Conservation (phyloP, 257 asterid species). For the Solanum virginianum region DNA sequence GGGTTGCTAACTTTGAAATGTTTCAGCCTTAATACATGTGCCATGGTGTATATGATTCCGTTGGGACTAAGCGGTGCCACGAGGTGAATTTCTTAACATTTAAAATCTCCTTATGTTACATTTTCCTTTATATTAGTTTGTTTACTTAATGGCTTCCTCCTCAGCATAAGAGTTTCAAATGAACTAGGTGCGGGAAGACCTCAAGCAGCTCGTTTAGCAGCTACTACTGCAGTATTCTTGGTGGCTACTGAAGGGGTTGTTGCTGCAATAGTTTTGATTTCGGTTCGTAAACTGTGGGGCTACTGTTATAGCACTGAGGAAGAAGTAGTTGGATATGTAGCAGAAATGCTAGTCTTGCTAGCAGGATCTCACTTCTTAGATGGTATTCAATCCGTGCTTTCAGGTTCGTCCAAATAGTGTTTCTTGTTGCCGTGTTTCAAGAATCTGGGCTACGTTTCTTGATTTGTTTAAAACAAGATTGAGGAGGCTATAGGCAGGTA, state of each 20-base stretch:
- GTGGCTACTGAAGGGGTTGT: not conserved
- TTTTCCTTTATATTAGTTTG: not conserved
- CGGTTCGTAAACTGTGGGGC: constrained; percentile 7
- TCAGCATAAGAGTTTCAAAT: constrained; percentile 4
- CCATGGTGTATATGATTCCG: constrained; percentile 2
- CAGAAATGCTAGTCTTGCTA: constrained; percentile 4
- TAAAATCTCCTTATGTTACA: not conserved
- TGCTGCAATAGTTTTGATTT: not conserved
- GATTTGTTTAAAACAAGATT: not conserved
- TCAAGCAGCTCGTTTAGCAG: constrained; percentile 1
- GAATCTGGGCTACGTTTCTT: not conserved
- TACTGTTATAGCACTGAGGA: constrained; percentile 6
- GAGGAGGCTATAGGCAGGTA: not conserved
- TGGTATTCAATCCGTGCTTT: constrained; percentile 9
- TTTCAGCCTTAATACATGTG: constrained; percentile 8
- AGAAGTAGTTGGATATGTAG: constrained; percentile 4
- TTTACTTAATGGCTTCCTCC: not conserved
- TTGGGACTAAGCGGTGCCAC: constrained; percentile 1
- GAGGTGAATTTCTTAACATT: not conserved
- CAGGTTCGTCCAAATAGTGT: not conserved
- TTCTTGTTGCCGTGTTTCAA: not conserved
- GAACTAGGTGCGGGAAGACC: constrained; percentile 11
- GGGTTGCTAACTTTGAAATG: not conserved
- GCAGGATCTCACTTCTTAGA: constrained; percentile 5
- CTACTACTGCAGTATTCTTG: not conserved